Evolutionary conservation across 768 basidiomycete genomes (phyloP).

Genomic region (Phylloporus scabripes): DNA sequence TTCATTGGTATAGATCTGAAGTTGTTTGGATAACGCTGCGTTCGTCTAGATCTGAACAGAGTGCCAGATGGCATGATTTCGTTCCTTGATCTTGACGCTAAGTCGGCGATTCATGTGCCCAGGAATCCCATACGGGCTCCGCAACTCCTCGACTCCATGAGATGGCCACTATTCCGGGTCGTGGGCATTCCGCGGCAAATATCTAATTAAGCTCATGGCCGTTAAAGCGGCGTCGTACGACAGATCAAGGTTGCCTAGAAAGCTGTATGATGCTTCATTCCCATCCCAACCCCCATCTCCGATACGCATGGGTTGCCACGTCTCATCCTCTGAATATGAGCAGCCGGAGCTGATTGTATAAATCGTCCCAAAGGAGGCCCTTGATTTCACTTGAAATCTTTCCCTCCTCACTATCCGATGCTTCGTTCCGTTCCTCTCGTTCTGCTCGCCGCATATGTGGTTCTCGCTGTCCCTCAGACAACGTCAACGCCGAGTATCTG

Average conservation of each 20-base stretch:
- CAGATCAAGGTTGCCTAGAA: not conserved
- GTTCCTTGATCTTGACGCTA: not conserved
- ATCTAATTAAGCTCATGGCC: not conserved
- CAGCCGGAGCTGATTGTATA: constrained; percentile 4
- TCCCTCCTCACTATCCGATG: not conserved
- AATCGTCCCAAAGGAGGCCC: not conserved
- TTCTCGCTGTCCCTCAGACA: constrained; percentile 1
- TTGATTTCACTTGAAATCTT: not conserved
- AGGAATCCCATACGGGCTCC: not conserved
- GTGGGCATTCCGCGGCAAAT: not conserved
- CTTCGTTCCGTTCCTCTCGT: not conserved
- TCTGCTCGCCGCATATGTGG: constrained; percentile 2
- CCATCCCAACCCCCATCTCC: not conserved
- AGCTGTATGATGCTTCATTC: not conserved
- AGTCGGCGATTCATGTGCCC: not conserved
- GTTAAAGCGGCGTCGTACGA: no score
- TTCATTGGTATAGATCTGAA: constrained; percentile 6
- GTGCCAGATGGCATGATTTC: not conserved
- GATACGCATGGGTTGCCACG: not conserved
- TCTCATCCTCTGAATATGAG: not conserved
- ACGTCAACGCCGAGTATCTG: constrained; percentile 3
- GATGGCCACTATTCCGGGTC: not conserved
- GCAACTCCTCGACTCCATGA: not conserved
- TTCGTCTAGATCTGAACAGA: constrained; percentile 7
- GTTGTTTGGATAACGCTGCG: constrained; percentile 7